Conservation (phyloP, 306 rosid genomes). For the Glycine soja region DNA sequence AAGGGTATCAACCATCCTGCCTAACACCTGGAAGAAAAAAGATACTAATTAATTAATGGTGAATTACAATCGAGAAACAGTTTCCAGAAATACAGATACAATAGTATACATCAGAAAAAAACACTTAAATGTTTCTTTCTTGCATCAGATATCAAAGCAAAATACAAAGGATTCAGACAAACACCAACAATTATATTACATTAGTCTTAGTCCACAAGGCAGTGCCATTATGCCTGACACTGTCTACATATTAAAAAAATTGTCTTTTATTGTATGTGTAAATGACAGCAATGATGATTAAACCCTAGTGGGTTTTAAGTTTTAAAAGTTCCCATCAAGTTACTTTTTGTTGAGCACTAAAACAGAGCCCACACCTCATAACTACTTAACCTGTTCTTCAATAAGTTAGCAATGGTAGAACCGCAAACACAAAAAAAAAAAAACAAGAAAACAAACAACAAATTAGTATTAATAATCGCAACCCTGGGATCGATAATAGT, state of each 20-base stretch:
- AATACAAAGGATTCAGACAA: neutral
- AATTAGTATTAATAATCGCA: neutral
- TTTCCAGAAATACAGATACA: neutral
- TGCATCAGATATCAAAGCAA: slow-evolving; percentile 1
- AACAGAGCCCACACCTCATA: neutral
- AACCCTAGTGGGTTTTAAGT: too few relatives aligned
- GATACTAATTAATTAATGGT: neutral
- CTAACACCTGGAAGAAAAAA: slow-evolving; percentile 42
- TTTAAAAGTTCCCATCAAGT: neutral
- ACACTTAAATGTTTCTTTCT: slow-evolving; percentile 7
- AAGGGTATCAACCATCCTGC: slow-evolving; percentile 53
- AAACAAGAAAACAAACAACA: neutral
- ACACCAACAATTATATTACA: neutral
- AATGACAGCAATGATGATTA: too few relatives aligned
- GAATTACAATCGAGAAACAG: neutral
- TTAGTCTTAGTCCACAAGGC: neutral
- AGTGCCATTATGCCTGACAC: neutral
- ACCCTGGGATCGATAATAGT: neutral
- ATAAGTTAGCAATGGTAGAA: too few relatives aligned
- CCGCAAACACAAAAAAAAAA: neutral
- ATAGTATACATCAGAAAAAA: neutral
- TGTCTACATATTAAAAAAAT: neutral
- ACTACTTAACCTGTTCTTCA: neutral
- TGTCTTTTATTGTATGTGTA: too few relatives aligned
- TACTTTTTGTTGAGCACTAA: too few relatives aligned